A percentile compares a stretch with the other conserved stretches of the same genome.
Conservation (phyloP, 1,284 basidiomycete genomes). For the Cerioporus squamosus region DNA sequence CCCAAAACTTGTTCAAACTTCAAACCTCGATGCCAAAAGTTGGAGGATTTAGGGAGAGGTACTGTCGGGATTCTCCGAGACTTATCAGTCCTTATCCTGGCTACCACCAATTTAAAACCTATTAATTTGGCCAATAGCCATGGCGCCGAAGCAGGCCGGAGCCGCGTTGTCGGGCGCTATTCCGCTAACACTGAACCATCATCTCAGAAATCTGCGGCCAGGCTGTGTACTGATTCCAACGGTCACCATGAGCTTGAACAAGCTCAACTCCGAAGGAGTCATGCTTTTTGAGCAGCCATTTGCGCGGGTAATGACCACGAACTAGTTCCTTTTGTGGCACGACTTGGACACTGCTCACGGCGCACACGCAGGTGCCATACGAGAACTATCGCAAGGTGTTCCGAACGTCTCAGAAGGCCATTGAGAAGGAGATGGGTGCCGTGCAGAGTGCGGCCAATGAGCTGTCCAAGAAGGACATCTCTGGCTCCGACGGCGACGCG, state of each 20-base stretch:
- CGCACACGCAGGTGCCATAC: conserved; percentile 70
- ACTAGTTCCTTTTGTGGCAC: background rate
- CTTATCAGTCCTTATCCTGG: too few relatives aligned
- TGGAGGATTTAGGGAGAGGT: too few relatives aligned
- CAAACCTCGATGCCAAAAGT: too few relatives aligned
- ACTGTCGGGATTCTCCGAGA: too few relatives aligned
- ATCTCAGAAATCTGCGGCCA: background rate
- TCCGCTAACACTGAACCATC: too few relatives aligned
- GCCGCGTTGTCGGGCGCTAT: too few relatives aligned
- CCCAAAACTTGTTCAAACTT: too few relatives aligned
- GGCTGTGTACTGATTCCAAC: background rate
- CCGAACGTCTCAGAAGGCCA: conserved; percentile 75
- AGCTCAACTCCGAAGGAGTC: conserved; percentile 75
- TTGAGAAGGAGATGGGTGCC: conserved; percentile 76
- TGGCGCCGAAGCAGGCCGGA: too few relatives aligned
- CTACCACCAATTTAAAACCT: too few relatives aligned
- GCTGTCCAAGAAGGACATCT: conserved; percentile 48
- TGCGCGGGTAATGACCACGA: conserved; percentile 55
- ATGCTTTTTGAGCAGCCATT: conserved; percentile 90
- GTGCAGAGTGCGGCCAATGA: conserved; percentile 62
- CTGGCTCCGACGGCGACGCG: conserved; percentile 53
- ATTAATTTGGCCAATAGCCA: too few relatives aligned
- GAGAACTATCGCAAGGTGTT: conserved; percentile 88
- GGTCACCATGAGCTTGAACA: conserved; percentile 46
- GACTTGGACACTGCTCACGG: background rate